Base-by-base conservation (phyloP, 257 asterid species). In the Fraxinus cuspidata region DNA sequence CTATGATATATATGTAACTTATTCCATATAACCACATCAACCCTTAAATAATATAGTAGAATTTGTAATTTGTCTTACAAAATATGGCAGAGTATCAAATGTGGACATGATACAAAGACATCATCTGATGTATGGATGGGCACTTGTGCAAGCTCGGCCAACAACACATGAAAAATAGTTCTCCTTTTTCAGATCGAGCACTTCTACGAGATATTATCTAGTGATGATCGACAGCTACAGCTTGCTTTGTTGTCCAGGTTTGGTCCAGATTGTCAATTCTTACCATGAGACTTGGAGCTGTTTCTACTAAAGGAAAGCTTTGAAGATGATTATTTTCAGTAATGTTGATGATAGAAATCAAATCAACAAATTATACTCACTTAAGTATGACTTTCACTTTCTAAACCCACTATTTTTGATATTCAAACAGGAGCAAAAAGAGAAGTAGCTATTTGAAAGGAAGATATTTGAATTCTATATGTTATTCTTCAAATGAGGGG, bases 141-240 rank as follows among this genome's bases (percentile, higher is more conserved):
- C 99, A 72, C 78, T 88, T 6, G 98, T 93, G 1, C 95, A 91
- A 29, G 85, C 85, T 34, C 98, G 85, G 13, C 97, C 96, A 35
- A 96, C 98, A 35, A 97, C 83, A 81, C 97, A 92, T 5, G 99
- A 96, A 83, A 90, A 96, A 83, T 93, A 96, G 83, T 96, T 96
- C 73, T 92, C 99, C 88, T 90, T 92, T 74, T 92, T 93, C 40
- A 96, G 90, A 82, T 96, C 97, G 6, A 93, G 93, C 83, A 92
- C 96, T 88, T 91, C 97, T 95, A 91, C 2, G 91, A 84, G 58
- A 84, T 80, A 35, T 79, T 85, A 78, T 85, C 88, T 11, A 87
- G 83, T 38, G 90, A 67, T 67, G 87, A 51, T 9, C 82, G 87
- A 65, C 82, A 80, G 72, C 79, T 84, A 78, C 79, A 72, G 16